Evolutionary conservation across 1,284 basidiomycete genomes (phyloP), one percentile per base, ranked within the genome.

Genomic region (Trichosporon faecale): DNA sequence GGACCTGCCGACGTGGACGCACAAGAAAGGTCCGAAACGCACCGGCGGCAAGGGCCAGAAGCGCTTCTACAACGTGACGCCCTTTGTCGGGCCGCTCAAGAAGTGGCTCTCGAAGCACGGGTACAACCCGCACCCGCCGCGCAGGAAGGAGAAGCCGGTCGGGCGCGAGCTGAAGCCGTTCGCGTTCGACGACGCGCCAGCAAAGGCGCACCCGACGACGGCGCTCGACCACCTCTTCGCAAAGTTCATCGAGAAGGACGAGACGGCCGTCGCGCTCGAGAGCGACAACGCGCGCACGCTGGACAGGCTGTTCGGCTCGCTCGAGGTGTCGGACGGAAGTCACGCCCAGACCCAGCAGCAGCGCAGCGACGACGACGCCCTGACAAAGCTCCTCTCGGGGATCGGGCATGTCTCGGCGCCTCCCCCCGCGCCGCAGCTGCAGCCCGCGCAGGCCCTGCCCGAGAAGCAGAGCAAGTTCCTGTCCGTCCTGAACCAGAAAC

Each of bases 1-100:
- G 35, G 95, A 98, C 81, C 86, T 99, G 25, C 97, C 97, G 0
- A 95, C 93, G 0, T 99, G 95, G 94, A 93, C 89, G 79, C 89
- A 90, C 72, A 91, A 91, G 77, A 91, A 81, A 49, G 79, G 77
- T 80, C 88, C 70, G 84, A 88, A 68, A 85, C 79, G 77, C 74
- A 74, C 77, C 3, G 77, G 76, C 1, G 75, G 75, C 21, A 82
- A 85, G 66, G 84, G 77, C 23, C 73, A 79, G 66, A 79, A 93
- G 67, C 95, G 94, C 80, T 98, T 98, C 84, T 99, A 98, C 85
- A 87, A 98, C 77, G 95, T 99, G 65, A 90, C 94, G 2, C 96
- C 96, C 1, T 98, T 99, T 85, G 94, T 98, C 70, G 88, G 87
- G 92, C 79, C 79, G 1, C 72, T 82, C n/a, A 81, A 81, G 67